A percentile compares a stretch with the other conserved stretches of the same genome.
These are phyloP conservation scores for Mycena kentingensis DNA, from an alignment of 768 basidiomycete species.

Conservation along the genomic window DNA sequence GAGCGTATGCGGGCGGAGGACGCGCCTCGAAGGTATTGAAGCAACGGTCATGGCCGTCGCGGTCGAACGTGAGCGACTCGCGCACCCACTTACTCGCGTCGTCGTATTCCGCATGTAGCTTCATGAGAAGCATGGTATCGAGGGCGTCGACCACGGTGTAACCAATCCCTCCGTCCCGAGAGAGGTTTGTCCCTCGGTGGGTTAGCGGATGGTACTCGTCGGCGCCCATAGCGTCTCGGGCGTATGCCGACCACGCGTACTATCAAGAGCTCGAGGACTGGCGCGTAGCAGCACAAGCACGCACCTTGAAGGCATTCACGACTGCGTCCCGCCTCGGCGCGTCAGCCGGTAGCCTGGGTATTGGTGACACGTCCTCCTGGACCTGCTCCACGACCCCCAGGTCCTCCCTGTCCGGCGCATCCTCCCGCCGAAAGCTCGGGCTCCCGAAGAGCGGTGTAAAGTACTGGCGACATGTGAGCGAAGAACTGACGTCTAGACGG, in stretches of 20 bases:
- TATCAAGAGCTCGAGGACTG: too few species aligned
- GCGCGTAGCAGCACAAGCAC: slow-evolving; percentile 24
- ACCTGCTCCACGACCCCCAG: too few species aligned
- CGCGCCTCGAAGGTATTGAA: slow-evolving; percentile 77
- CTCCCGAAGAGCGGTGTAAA: too few species aligned
- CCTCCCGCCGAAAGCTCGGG: too few species aligned
- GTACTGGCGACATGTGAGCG: too few species aligned
- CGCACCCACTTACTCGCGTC: slow-evolving; percentile 65
- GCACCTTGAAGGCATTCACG: slow-evolving; percentile 61
- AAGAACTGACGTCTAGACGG: too few species aligned
- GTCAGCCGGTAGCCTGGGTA: slow-evolving; percentile 44
- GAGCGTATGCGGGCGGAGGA: slow-evolving; percentile 1
- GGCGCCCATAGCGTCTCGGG: too few species aligned
- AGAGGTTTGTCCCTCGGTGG: slow-evolving; percentile 60
- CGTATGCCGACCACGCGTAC: slow-evolving; percentile 72
- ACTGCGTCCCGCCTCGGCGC: slow-evolving; percentile 52
- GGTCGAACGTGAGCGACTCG: slow-evolving; percentile 56
- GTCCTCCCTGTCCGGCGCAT: too few species aligned
- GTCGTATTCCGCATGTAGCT: slow-evolving; percentile 60
- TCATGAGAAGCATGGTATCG: slow-evolving; percentile 72
- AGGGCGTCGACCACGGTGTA: slow-evolving; percentile 73
- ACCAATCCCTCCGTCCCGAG: slow-evolving; percentile 59
- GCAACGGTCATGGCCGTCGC: slow-evolving; percentile 44
- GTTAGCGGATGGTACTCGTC: slow-evolving; percentile 75
- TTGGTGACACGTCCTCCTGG: too few species aligned